Conservation (phyloP, 179 eudicot species). For the Heliamphora pulchella region DNA sequence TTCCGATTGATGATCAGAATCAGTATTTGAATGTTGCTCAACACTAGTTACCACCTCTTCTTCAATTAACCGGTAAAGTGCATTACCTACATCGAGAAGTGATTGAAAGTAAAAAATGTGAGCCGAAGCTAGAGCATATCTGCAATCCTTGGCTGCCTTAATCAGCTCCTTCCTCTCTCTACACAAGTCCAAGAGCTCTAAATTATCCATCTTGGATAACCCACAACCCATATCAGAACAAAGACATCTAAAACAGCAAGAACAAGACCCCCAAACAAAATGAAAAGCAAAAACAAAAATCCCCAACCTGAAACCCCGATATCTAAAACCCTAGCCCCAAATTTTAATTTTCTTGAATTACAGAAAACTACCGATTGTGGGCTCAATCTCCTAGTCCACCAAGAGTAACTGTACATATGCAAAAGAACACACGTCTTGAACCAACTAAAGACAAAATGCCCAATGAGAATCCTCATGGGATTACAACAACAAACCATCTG, state of each 20-base stretch:
- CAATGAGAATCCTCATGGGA: not conserved
- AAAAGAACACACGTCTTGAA: not conserved
- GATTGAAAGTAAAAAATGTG: conserved; percentile 13
- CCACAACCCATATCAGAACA: conserved; percentile 12
- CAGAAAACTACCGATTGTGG: not conserved
- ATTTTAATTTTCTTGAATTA: not conserved
- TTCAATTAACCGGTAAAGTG: conserved; percentile 4
- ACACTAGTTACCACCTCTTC: conserved; percentile 9
- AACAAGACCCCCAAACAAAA: not conserved
- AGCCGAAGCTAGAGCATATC: conserved; percentile 12
- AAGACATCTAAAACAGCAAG: not conserved
- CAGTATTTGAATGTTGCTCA: not conserved
- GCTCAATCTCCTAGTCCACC: not conserved
- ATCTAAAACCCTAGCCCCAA: not conserved
- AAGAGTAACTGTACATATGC: not conserved
- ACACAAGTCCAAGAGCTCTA: conserved; percentile 1
- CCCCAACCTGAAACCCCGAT: not conserved
- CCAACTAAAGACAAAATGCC: not conserved
- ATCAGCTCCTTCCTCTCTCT: conserved; percentile 16
- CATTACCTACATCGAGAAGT: conserved; percentile 4
- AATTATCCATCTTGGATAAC: not conserved
- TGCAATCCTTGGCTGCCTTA: conserved; percentile 7
- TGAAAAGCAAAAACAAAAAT: not conserved
- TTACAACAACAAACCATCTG: conserved; percentile 10
- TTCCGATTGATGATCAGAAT: not conserved